These are phyloP conservation scores for Boletus tomentosulus DNA, from an alignment of 768 basidiomycete genomes.

Conservation along the genomic window DNA sequence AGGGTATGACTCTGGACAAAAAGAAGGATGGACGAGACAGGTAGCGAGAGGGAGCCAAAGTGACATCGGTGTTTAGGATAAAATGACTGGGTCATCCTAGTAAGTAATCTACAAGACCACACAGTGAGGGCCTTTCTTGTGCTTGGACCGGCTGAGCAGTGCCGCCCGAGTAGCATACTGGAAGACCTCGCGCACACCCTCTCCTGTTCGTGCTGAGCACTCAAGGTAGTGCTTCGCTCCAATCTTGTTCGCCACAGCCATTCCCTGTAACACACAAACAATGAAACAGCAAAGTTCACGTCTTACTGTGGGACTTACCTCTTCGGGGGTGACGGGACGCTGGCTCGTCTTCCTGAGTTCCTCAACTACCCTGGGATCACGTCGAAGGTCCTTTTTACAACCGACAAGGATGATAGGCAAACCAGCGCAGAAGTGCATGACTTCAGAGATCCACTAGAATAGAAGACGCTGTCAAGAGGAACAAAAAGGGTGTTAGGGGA, in stretches of 20 bases:
- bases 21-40: slow-evolving; percentile 14
- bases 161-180: slow-evolving; percentile 95
- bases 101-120: slow-evolving; percentile 40
- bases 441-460: slow-evolving; percentile 93
- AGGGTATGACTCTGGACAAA: slow-evolving; percentile 33
- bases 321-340: slow-evolving; percentile 90
- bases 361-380: slow-evolving; percentile 89
- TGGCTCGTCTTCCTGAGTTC: slow-evolving; percentile 93
- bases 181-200: slow-evolving; percentile 98
- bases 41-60: slow-evolving; percentile 16
- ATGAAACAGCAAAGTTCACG: not conserved
- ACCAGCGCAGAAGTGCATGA: slow-evolving; percentile 94
- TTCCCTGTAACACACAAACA: slow-evolving; percentile 54
- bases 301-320: slow-evolving; percentile 45
- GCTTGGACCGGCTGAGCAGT: slow-evolving; percentile 57
- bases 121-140: slow-evolving; percentile 40
- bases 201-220: slow-evolving; percentile 93
- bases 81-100: slow-evolving; percentile 14
- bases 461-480: slow-evolving; percentile 5
- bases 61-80: slow-evolving; percentile 21
- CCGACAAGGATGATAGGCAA: slow-evolving; percentile 97
- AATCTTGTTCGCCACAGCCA: slow-evolving; percentile 95
- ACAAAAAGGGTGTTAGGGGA: slow-evolving; percentile 2
- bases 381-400: slow-evolving; percentile 97
- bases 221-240: slow-evolving; percentile 95